Evolutionary conservation across 176 grass and related monocot genomes (phyloP), one percentile per base, ranked within the genome.

Genomic region (Juncus inflexus): DNA sequence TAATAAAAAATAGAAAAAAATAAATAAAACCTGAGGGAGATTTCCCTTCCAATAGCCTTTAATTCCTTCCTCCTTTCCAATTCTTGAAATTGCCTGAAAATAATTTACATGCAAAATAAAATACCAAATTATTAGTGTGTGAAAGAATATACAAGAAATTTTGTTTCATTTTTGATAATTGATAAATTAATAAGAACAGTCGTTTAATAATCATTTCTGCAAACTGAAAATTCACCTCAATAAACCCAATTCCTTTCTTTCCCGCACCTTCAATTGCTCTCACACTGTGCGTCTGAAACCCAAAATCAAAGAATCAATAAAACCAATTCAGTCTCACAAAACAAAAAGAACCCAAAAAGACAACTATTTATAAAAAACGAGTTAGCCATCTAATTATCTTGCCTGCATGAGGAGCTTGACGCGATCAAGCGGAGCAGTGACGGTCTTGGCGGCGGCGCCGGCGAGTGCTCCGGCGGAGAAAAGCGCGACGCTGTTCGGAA

Each of bases 1-100:
- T n/a, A 9, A 73, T 4, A 71, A 40, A 57, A 52, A 42, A 28
- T 28, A 28, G 19, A 28, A 10, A 64, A 6, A 72, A 74, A 66
- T 55, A 65, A 56, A 12, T 70, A 55, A 50, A 12, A 92, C 94
- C 85, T 99, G 94, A 37, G 88, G 94, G 79, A 99, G 76, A 86
- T 99, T 99, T 35, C 94, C 85, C 56, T 99, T 99, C 94, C 94
- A 99, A 61, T 99, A 99, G 67, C 88, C 94, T 63, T 75, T 89
- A 7, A 97, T 64, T 39, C 94, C 94, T 3, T 97, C 94, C 49
- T 86, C 56, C 75, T 92, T 91, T 54, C 94, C 87, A 56, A 99
- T 84, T 40, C 62, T 77, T 75, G 80, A 47, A 59, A 92, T 84
- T 64, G 94, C 94, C 90, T 95, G 54, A 60, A 53, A 40, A 53